Conservation (phyloP, 805 yeast species). For the Starmera quercuum region DNA sequence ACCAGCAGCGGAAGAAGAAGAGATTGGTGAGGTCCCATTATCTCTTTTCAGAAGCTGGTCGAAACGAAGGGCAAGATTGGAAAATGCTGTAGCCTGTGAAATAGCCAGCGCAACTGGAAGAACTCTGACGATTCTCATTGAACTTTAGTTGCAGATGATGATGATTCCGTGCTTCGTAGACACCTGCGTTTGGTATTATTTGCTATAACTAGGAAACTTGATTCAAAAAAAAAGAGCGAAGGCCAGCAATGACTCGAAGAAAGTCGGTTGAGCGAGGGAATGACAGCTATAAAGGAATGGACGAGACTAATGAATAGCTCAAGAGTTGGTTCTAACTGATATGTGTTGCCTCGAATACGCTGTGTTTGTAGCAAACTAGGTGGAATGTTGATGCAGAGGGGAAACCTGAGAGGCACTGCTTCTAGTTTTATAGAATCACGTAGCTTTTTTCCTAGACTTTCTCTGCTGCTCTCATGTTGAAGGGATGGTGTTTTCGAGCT, state of each 20-base stretch:
- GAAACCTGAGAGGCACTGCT: too few species aligned
- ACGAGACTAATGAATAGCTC: slow-evolving; percentile 14
- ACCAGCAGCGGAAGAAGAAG: neutral
- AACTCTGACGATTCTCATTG: neutral
- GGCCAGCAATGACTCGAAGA: slow-evolving; percentile 1
- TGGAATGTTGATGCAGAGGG: too few species aligned
- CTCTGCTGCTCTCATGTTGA: too few species aligned
- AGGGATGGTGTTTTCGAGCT: too few species aligned
- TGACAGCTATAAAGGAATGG: slow-evolving; percentile 16
- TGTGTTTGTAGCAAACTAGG: too few species aligned
- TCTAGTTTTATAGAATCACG: too few species aligned
- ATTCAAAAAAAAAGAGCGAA: too few species aligned
- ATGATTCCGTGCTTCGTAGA: neutral
- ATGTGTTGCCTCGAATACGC: too few species aligned
- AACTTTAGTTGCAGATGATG: neutral
- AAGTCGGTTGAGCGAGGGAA: neutral
- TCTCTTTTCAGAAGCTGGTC: neutral
- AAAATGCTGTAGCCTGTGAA: neutral
- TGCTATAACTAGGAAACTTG: too few species aligned
- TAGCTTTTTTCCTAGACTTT: too few species aligned
- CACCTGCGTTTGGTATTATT: neutral
- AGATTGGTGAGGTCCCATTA: neutral
- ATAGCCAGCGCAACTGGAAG: neutral
- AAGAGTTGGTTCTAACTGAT: too few species aligned
- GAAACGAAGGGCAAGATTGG: neutral